Evolutionary conservation across 176 grass and related monocot species (phyloP), one percentile per base, ranked within the genome.

Genomic region (Lolium multiflorum): DNA sequence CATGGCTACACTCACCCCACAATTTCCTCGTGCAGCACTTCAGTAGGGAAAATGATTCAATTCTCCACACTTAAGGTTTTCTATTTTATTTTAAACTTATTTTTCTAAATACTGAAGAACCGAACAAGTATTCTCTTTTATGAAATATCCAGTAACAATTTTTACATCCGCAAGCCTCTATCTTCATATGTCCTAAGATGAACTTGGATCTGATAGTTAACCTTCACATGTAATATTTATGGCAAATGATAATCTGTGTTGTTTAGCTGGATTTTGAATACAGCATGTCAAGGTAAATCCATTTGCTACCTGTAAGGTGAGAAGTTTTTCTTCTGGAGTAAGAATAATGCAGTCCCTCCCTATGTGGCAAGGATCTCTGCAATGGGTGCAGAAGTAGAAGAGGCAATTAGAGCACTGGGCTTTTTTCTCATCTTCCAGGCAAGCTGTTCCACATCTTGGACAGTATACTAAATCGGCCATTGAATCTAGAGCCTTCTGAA

Each of bases 391-490:
- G 80, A 93, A 93, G 82, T 86, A 83, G 58, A 90, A 90, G 72
- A 83, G 78, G 80, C 91, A 93, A 46, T 90, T 88, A 80, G 82
- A 72, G 49, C 85, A 93, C 22, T 80, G 82, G 38, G 85, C 82
- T 48, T 86, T 81, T 49, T 90, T 74, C 64, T 82, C 74, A 74
- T 93, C 91, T 88, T 75, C 18, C 82, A 90, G 81, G 74, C 88
- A 93, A 80, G 51, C 85, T 70, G 78, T 88, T 78, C 68, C 78
- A 59, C 91, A 93, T 88, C 91, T 85, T 78, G 91, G 91, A 74
- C 88, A 93, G 57, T 93, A 93, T 3, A 71, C 74, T 17, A 90
- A 79, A 82, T 93, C 88, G 38, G 43, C 25, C 88, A 93, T 93
- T 18, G 91, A 82, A 51, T 93, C 88, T 55, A 92, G 82, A 81